Evolutionary conservation across 2,329 filamentous ascomycete genomes (phyloP).

Genomic region (Aspergillus floridensis): DNA sequence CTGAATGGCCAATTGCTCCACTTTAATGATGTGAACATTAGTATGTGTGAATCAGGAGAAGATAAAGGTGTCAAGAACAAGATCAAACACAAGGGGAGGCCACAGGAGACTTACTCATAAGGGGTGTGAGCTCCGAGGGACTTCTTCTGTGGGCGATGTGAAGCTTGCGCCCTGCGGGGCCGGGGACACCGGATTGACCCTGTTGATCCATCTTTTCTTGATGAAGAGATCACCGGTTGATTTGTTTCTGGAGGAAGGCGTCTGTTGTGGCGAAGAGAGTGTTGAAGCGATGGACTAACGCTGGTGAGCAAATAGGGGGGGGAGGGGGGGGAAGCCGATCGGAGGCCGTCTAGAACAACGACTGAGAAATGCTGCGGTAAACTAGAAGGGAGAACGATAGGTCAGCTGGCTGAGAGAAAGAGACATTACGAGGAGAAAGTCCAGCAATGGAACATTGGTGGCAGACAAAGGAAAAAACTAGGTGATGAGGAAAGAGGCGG

Average conservation of each 20-base stretch:
- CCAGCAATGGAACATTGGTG: conserved; percentile 1
- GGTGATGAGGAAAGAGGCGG: conserved; percentile 9
- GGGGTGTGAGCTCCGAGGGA: conserved; percentile 91
- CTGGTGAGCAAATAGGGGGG: conserved; percentile 17
- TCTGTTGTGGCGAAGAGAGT: conserved; percentile 24
- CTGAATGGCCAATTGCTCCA: conserved; percentile 96
- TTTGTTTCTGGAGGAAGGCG: conserved; percentile 9
- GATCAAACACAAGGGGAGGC: neutral
- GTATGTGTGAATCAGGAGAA: conserved; percentile 38
- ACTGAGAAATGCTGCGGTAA: conserved; percentile 18
- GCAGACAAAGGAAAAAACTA: neutral
- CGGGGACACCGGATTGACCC: conserved; percentile 56
- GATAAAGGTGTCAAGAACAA: conserved; percentile 10
- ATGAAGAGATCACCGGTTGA: conserved; percentile 19
- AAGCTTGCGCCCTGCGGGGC: conserved; percentile 81
- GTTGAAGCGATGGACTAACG: conserved; percentile 26
- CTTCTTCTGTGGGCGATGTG: conserved; percentile 97
- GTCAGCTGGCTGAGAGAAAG: conserved; percentile 17
- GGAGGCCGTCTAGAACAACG: conserved; percentile 24
- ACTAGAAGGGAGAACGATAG: conserved; percentile 17
- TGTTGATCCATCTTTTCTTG: conserved; percentile 62
- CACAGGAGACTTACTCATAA: conserved; percentile 78
- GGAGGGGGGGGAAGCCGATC: conserved; percentile 27
- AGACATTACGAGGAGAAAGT: conserved; percentile 5
- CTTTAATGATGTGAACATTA: conserved; percentile 45